Evolutionary conservation across 331 rosid genomes (phyloP).

Genomic region (Rhamnella rubrinervis): DNA sequence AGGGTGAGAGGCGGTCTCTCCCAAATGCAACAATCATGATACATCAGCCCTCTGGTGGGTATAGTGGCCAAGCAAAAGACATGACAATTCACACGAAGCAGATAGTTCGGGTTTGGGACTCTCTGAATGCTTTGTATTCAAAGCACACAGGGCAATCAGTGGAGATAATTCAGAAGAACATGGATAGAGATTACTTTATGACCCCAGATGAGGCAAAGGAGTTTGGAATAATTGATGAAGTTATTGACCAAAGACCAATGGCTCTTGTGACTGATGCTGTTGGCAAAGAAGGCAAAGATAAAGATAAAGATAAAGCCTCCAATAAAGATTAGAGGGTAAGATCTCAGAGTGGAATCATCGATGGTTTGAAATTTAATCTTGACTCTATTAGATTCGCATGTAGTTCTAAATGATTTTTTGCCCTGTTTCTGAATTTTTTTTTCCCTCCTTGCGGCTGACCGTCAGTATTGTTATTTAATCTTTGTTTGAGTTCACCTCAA

Average conservation of each 20-base stretch:
- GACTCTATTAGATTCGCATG: background rate
- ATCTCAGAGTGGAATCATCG: slow-evolving; percentile 22
- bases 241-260: slow-evolving; percentile 84
- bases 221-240: slow-evolving; percentile 91
- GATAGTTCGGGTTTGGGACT: slow-evolving; percentile 81
- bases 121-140: slow-evolving; percentile 63
- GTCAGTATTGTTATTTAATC: background rate
- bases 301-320: slow-evolving; percentile 50
- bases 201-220: slow-evolving; percentile 81
- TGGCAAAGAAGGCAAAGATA: slow-evolving; percentile 60
- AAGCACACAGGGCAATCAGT: slow-evolving; percentile 75
- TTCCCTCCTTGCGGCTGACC: background rate
- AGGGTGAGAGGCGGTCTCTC: slow-evolving; percentile 91
- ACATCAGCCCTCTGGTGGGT: slow-evolving; percentile 98
- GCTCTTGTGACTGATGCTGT: slow-evolving; percentile 86
- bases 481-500: slow-evolving; percentile 5
- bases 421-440: background rate
- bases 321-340: slow-evolving; percentile 46
- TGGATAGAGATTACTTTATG: slow-evolving; percentile 94
- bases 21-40: slow-evolving; percentile 91
- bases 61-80: slow-evolving; percentile 94
- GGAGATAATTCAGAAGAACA: slow-evolving; percentile 63
- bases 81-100: slow-evolving; percentile 88
- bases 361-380: background rate
- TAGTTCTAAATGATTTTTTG: background rate